A percentile compares a stretch with the other conserved stretches of the same genome.
These are phyloP conservation scores for Ashbya aceris DNA, from an alignment of 1,139 yeast genomes.

Conservation along the genomic window DNA sequence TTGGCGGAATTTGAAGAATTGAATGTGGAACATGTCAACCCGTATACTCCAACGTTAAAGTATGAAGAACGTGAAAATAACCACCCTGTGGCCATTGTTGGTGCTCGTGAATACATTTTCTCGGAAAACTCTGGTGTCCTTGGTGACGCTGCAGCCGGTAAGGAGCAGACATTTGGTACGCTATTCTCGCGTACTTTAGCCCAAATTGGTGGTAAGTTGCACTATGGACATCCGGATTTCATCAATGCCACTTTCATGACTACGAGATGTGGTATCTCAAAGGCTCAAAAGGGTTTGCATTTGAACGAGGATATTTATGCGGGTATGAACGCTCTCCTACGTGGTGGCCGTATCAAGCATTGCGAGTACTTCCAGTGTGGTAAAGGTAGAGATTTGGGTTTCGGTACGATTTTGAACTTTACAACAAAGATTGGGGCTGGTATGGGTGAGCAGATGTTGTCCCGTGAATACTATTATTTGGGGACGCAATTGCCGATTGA, in stretches of 20 bases:
- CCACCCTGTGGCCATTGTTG: constrained; percentile 94
- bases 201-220: constrained; percentile 97
- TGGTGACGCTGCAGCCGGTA: constrained; percentile 99
- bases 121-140: constrained; percentile 97
- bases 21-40: constrained; percentile 75
- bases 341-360: constrained; percentile 99
- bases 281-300: constrained; percentile 97
- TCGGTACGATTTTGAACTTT: constrained; percentile 95
- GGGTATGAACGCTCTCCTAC: constrained; percentile 94
- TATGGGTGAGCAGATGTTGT: constrained; percentile 99
- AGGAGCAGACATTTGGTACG: constrained; percentile 99
- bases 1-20: constrained; percentile 97
- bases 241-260: constrained; percentile 89
- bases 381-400: constrained; percentile 99
- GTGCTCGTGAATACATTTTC: constrained; percentile 99
- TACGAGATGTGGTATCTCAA: constrained; percentile 98
- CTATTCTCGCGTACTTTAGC: constrained; percentile 95
- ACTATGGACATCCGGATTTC: constrained; percentile 99
- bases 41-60: constrained; percentile 52
- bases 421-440: constrained; percentile 99
- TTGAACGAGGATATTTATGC: constrained; percentile 99
- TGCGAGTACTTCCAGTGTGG: constrained; percentile 99
- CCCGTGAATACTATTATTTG: constrained; percentile 94
- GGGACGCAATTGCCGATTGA: constrained; percentile 97
- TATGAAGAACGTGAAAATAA: constrained; percentile 39